Evolutionary conservation across 345 rosid genomes (phyloP), one percentile per base, ranked within the genome.

Genomic region (Hypericum androsaemum): DNA sequence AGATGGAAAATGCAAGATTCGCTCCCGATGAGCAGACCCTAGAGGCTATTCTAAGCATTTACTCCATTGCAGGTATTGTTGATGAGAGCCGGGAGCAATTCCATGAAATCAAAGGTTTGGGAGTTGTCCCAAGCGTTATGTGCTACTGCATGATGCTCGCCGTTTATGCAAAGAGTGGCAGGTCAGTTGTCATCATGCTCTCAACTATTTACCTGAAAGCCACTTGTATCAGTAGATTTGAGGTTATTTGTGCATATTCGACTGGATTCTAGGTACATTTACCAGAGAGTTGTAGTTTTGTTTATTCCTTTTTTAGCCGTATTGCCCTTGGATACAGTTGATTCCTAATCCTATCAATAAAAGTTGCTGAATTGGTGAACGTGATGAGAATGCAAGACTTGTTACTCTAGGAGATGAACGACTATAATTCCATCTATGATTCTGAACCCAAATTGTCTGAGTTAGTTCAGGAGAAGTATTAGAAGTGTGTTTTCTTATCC

Each of bases 91-190:
- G 71, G 71, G 98, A 87, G 76, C 95, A 90, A 65, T 90, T 84
- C 76, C 78, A 71, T 62, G 95, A 87, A 78, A 87, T 87, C 69
- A 84, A 77, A 78, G 76, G 82, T 37, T 76, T 74, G 8, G 94
- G 94, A 60, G 72, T 87, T 53, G 62, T 82, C 57, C 95, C 89
- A 40, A 90, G 87, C 61, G 82, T 90, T 64, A 81, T 82, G 72
- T 82, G 88, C 74, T 84, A 90, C 73, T 90, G 95, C 63, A 84
- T 82, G 84, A 79, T 90, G 96, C 74, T 90, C 32, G 88, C 96
- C 66, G 94, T 87, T 59, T 87, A 84, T 70, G 89, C 92, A 10
- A 87, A 81, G 69, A 71, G 68, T 47, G 74, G 72, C 76, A 80
- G 95, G 96, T 90, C 55, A 73, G 84, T 64, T 45, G 54, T 57